A percentile compares a stretch with the other conserved stretches of the same genome.
Evolutionary conservation across 2,329 filamentous ascomycete species (phyloP).

Genomic region (Fusarium sacchari): DNA sequence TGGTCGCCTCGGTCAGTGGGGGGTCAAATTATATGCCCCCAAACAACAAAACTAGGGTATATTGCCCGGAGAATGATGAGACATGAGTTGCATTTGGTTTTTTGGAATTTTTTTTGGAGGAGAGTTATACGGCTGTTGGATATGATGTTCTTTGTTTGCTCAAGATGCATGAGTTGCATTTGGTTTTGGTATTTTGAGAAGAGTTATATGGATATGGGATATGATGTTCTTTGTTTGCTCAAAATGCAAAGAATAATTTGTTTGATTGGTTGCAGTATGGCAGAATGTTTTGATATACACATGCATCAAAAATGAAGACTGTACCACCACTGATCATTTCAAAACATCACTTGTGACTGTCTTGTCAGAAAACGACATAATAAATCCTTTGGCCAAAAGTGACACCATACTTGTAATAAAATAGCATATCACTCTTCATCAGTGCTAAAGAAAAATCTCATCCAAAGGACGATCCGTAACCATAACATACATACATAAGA

Average conservation of each 20-base stretch:
- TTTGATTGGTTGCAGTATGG: neutral
- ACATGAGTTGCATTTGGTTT: neutral
- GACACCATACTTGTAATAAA: neutral
- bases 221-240: neutral
- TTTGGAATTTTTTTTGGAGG: neutral
- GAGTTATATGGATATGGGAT: fast-evolving
- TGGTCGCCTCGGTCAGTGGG: neutral
- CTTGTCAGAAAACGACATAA: neutral
- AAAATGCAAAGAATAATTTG: neutral
- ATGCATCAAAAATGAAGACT: neutral
- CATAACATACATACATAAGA: conserved; percentile 28
- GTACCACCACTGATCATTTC: neutral
- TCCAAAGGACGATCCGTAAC: conserved; percentile 6
- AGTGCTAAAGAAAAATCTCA: neutral
- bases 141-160: neutral
- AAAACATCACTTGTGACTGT: neutral
- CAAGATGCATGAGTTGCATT: neutral
- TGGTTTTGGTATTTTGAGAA: neutral
- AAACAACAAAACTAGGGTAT: neutral
- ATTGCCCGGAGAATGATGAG: neutral
- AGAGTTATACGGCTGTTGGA: too few relatives aligned
- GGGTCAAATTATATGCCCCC: neutral
- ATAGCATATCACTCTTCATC: neutral
- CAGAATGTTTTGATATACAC: neutral
- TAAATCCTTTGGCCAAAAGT: neutral